Conservation (phyloP, 2,329 filamentous ascomycete species). For the Penicillium paneum region DNA sequence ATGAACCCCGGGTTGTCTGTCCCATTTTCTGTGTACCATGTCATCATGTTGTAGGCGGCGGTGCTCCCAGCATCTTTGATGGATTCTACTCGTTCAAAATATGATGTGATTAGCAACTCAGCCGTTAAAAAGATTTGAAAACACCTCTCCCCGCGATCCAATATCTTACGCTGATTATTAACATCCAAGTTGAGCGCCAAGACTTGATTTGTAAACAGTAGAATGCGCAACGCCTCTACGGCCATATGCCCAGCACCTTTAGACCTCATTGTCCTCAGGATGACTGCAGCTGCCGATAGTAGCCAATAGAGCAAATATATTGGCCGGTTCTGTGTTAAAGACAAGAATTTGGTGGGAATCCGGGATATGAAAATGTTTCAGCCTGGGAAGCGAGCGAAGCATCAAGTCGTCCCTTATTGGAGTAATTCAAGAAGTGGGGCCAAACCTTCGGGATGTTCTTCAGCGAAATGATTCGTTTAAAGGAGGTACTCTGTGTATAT, state of each 20-base stretch:
- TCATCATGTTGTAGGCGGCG: constrained; percentile 49
- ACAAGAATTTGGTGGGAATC: background rate
- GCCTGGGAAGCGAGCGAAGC: background rate
- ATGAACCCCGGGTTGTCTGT: constrained; percentile 53
- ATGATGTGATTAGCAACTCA: background rate
- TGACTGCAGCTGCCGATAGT: background rate
- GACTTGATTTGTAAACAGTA: background rate
- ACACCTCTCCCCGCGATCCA: constrained; percentile 15
- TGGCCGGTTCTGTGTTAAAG: background rate
- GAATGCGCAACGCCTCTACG: constrained; percentile 1
- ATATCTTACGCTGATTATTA: constrained; percentile 1
- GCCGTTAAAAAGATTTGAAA: background rate
- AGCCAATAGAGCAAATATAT: background rate
- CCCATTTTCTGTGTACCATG: constrained; percentile 51
- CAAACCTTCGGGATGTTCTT: background rate
- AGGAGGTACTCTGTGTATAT: background rate
- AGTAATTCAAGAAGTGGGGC: background rate
- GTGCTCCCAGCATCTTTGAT: constrained; percentile 42
- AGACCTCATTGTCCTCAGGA: background rate
- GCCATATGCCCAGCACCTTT: background rate
- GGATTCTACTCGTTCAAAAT: constrained; percentile 19
- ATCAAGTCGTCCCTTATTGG: background rate
- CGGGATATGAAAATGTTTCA: background rate
- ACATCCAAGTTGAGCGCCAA: constrained; percentile 3
- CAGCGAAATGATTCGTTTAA: background rate